These are phyloP conservation scores for Solanum arcanum DNA, from an alignment of 257 asterid genomes.

Conservation along the genomic window DNA sequence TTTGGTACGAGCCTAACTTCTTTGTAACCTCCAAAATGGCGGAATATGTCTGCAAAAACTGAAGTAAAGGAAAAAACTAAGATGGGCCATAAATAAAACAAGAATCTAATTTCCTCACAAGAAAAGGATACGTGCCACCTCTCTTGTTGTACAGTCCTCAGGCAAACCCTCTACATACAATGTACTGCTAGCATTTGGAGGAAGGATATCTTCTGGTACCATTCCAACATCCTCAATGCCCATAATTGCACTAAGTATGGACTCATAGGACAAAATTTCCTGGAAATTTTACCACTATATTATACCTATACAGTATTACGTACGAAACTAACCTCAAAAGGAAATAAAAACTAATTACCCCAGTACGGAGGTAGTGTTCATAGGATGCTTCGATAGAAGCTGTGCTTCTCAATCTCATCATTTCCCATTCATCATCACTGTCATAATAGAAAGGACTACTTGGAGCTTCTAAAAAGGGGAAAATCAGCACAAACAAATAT, in stretches of 20 bases:
- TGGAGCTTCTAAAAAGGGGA: slow-evolving; percentile 38
- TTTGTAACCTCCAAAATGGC: slow-evolving; percentile 75
- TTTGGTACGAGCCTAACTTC: slow-evolving; percentile 70
- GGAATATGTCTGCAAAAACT: slow-evolving; percentile 56
- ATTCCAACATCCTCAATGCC: slow-evolving; percentile 31
- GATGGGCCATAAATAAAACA: background rate
- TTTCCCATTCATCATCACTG: slow-evolving; percentile 45
- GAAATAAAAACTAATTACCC: slow-evolving; percentile 22
- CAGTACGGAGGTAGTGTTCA: slow-evolving; percentile 58
- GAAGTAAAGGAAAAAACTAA: slow-evolving; percentile 38
- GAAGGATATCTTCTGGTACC: slow-evolving; percentile 54
- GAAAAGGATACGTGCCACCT: slow-evolving; percentile 71
- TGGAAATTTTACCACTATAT: slow-evolving; percentile 6
- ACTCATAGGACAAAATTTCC: slow-evolving; percentile 47
- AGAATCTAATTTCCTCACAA: slow-evolving; percentile 2
- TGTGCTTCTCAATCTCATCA: slow-evolving; percentile 39
- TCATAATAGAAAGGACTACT: slow-evolving; percentile 36
- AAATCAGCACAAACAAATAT: background rate
- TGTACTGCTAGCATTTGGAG: slow-evolving; percentile 78
- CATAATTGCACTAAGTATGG: slow-evolving; percentile 10
- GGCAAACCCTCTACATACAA: slow-evolving; percentile 47
- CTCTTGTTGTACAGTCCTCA: slow-evolving; percentile 57
- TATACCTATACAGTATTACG: background rate
- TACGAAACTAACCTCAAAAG: background rate
- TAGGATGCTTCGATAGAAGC: slow-evolving; percentile 68